Evolutionary conservation across 2,329 filamentous ascomycete genomes (phyloP), one percentile per base, ranked within the genome.

Genomic region (Coniochaeta ligniaria): DNA sequence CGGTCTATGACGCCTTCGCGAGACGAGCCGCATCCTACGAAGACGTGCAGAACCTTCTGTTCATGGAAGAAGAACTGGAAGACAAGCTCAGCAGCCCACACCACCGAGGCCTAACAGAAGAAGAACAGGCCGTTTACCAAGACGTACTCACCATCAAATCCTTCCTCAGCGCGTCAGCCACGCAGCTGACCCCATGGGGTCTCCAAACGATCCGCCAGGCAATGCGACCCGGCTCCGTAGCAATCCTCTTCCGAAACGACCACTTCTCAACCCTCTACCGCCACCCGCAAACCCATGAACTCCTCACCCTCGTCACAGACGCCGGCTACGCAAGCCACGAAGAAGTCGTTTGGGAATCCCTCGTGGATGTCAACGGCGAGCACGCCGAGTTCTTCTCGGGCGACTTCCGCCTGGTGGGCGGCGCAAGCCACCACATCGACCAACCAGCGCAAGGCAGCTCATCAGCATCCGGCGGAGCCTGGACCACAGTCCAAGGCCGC

Each of bases 181-280:
- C 95, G 0, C 95, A 99, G 68, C 78, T 99, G 24, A 97, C 95
- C 0, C 79, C 84, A 0, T 89, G 88, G 73, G 95, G 95, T 0
- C 80, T 99, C 2, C 83, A 90, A 43, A 84, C 90, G 1, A 87
- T 98, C 43, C 82, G 82, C 0, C 83, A 85, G 58, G 86, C 83
- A 6, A 81, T 97, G 61, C 77, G 83, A 14, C 88, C 92, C 1
- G 94, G 92, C 1, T 86, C 89, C 1, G 85, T 97, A 63, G 91
- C 91, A 0, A 98, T 99, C 57, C 76, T 99, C 1, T 99, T 99
- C 77, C 86, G 95, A 28, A 99, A 99, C 68, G 94, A 99, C 70
- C 95, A 99, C 72, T 99, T 99, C 70, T 92, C 92, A 47, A 98
- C 94, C 0, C 74, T 99, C 0, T 96, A 96, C 74, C 91, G 93